Percentiles rank a stretch among this genome's conserved stretches.
These are phyloP conservation scores for Didymellaceae sp. DNA, from an alignment of 2,329 filamentous ascomycete species.

Conservation along the genomic window DNA sequence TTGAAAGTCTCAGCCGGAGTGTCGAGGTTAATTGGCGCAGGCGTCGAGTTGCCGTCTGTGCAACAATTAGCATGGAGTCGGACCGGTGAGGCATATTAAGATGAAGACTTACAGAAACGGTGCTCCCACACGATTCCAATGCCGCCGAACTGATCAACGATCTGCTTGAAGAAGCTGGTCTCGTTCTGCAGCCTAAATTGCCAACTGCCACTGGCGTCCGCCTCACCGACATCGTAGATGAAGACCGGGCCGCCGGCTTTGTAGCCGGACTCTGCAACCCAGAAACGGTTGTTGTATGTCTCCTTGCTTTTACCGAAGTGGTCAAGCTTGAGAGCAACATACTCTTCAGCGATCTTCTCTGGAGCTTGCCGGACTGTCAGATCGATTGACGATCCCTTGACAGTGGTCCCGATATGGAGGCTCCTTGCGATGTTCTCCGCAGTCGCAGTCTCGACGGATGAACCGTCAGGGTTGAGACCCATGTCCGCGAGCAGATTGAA, in stretches of 20 bases:
- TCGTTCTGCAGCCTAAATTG: slow-evolving; percentile 36
- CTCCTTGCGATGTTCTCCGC: slow-evolving; percentile 9
- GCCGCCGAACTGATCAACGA: slow-evolving; percentile 45
- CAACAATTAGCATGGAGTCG: not conserved
- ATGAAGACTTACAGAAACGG: slow-evolving; percentile 41
- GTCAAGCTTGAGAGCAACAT: slow-evolving; percentile 46
- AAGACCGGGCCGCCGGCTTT: slow-evolving; percentile 48
- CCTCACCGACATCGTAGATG: slow-evolving; percentile 48
- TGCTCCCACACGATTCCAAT: slow-evolving; percentile 52
- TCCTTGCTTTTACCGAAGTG: slow-evolving; percentile 42
- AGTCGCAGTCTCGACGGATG: slow-evolving; percentile 24
- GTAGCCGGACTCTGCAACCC: slow-evolving; percentile 44
- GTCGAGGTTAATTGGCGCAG: slow-evolving; percentile 39
- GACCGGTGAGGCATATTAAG: slow-evolving; percentile 8
- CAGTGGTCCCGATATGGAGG: slow-evolving; percentile 18
- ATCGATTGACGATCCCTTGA: not conserved
- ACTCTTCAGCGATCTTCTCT: slow-evolving; percentile 38
- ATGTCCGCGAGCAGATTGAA: slow-evolving; percentile 40
- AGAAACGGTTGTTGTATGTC: slow-evolving; percentile 48
- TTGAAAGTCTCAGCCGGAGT: slow-evolving; percentile 44
- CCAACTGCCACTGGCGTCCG: slow-evolving; percentile 36
- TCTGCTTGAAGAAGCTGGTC: slow-evolving; percentile 45
- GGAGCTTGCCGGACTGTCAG: slow-evolving; percentile 7
- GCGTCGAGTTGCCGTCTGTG: slow-evolving; percentile 49
- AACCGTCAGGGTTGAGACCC: slow-evolving; percentile 43